These are phyloP conservation scores for Aspergillus baeticus DNA, from an alignment of 495 filamentous ascomycete species.

Conservation along the genomic window DNA sequence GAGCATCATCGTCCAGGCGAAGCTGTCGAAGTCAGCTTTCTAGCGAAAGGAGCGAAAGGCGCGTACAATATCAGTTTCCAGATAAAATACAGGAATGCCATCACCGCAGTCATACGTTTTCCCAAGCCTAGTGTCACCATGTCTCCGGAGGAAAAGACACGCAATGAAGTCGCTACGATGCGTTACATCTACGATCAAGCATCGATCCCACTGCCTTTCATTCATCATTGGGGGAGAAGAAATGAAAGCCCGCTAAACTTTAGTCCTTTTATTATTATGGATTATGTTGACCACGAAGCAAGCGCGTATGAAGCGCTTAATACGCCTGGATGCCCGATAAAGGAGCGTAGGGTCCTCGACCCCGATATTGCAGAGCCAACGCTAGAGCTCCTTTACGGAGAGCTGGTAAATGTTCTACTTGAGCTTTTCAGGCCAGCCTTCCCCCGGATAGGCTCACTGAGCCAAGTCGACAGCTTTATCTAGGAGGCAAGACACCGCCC, in stretches of 20 bases:
- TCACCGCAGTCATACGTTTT: conserved; percentile 23
- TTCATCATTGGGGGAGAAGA: conserved; percentile 34
- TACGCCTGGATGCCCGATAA: conserved; percentile 18
- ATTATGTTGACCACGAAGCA: conserved; percentile 37
- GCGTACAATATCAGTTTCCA: conserved; percentile 26
- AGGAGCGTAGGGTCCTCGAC: conserved; percentile 24
- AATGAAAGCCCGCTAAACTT: conserved; percentile 29
- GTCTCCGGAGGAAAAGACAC: conserved; percentile 36
- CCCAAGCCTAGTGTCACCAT: conserved; percentile 20
- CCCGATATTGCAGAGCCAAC: conserved; percentile 23
- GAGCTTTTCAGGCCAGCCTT: conserved; percentile 29
- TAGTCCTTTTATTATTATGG: conserved; percentile 50
- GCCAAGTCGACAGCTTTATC: conserved; percentile 25
- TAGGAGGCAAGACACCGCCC: conserved; percentile 18
- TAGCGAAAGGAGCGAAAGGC: conserved; percentile 19
- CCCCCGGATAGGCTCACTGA: conserved; percentile 30
- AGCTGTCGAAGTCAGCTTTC: conserved; percentile 17
- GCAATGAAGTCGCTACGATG: conserved; percentile 39
- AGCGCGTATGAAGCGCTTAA: conserved; percentile 30
- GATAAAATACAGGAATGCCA: conserved; percentile 20
- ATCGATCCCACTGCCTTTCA: conserved; percentile 32
- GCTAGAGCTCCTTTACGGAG: conserved; percentile 29
- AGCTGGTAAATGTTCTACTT: conserved; percentile 33
- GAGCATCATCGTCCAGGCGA: conserved; percentile 17
- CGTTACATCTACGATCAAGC: conserved; percentile 32